These are phyloP conservation scores for Phlebiopsis gigantea DNA, from an alignment of 768 basidiomycete species.

Conservation along the genomic window DNA sequence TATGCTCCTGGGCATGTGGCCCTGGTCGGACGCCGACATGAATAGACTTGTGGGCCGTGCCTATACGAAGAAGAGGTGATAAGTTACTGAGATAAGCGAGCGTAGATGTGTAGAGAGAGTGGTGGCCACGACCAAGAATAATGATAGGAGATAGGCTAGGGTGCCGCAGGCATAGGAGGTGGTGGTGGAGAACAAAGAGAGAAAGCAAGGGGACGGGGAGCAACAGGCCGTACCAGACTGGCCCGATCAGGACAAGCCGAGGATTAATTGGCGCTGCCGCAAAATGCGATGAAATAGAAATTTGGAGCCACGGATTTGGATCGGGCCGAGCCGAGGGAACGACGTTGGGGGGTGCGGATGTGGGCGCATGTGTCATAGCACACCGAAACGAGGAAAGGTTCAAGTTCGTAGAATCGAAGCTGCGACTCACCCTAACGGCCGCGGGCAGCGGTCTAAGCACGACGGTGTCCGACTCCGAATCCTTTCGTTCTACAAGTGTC, in stretches of 20 bases:
- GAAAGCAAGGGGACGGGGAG: not conserved
- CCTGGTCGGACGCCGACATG: not conserved
- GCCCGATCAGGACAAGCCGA: conserved; percentile 2
- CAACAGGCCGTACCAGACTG: not conserved
- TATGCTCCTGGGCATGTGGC: conserved; percentile 12
- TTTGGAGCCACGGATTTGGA: not conserved
- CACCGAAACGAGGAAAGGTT: not conserved
- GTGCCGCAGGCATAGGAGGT: not conserved
- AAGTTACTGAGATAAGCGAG: not conserved
- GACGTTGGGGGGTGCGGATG: conserved; percentile 3
- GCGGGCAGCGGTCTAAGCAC: not conserved
- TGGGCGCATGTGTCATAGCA: not conserved
- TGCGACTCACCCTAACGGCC: not conserved
- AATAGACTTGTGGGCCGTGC: not conserved
- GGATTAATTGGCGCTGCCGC: not conserved
- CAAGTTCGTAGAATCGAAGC: not conserved
- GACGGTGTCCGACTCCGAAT: not conserved
- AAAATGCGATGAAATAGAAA: not conserved
- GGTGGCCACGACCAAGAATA: not conserved
- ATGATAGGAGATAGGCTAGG: not conserved
- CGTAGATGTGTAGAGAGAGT: not conserved
- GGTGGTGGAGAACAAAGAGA: not conserved
- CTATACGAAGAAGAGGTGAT: not conserved
- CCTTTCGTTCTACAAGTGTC: not conserved
- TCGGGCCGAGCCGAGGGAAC: conserved; percentile 2